A percentile compares a stretch with the other conserved stretches of the same genome.
Conservation (phyloP, 352 stramenopile species). For the Pseudoperonospora humuli region DNA sequence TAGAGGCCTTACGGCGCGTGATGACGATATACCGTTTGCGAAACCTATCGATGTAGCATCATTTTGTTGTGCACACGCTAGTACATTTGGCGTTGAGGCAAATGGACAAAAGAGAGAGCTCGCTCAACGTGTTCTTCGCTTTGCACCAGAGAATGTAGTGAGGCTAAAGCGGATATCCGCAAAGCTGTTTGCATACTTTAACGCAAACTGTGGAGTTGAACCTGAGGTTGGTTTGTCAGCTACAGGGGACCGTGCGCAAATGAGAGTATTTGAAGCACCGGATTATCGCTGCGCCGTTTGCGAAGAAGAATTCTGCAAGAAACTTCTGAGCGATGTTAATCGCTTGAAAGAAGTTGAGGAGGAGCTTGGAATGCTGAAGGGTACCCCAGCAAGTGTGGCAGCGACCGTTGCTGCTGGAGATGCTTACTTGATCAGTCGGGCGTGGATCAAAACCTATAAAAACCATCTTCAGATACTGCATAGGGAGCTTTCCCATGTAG, state of each 20-base stretch:
- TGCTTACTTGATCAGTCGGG: constrained; percentile 54
- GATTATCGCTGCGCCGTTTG: constrained; percentile 44
- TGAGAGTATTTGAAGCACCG: constrained; percentile 33
- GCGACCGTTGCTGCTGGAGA: constrained; percentile 19
- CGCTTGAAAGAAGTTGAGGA: constrained; percentile 37
- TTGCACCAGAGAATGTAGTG: constrained; percentile 41
- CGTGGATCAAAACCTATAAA: constrained; percentile 74
- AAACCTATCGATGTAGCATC: constrained; percentile 39
- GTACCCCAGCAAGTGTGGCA: constrained; percentile 12
- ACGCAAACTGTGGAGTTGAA: constrained; percentile 25
- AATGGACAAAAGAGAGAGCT: neutral
- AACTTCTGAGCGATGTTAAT: constrained; percentile 44
- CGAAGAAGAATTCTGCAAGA: constrained; percentile 40
- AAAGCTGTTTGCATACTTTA: constrained; percentile 37
- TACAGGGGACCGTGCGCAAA: neutral
- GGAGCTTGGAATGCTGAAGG: constrained; percentile 51
- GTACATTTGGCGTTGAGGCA: constrained; percentile 2
- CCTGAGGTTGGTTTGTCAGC: neutral
- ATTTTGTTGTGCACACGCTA: constrained; percentile 45
- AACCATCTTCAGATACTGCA: constrained; percentile 37
- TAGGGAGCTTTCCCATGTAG: constrained; percentile 31
- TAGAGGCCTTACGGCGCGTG: constrained; percentile 1
- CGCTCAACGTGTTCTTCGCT: constrained; percentile 14
- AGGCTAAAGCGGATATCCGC: constrained; percentile 60
- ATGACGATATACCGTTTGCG: constrained; percentile 46